Base-by-base conservation (phyloP, 202 grass and related monocot genomes). In the Eragrostis tef region DNA sequence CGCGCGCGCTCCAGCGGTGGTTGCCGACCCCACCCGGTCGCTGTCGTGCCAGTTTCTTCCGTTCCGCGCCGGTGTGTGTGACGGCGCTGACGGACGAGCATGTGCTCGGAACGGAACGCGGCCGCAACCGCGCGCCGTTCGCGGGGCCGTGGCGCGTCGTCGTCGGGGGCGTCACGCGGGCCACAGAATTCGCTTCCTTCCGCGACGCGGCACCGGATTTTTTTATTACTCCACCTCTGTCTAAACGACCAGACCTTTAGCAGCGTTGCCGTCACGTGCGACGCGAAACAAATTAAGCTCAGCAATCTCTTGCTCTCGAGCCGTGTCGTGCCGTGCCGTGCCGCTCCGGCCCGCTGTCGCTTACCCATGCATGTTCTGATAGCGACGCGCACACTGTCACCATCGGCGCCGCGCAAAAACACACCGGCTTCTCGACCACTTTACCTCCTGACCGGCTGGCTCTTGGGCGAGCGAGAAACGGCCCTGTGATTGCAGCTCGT, bases 311-410 rank as follows among this genome's bases (percentile, higher is more conserved):
- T 52, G 36, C 75, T 47, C 63, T 64, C 77, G 72, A 27, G 77
- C 82, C 41, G 49, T 50, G n/a, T n/a, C n/a, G n/a, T n/a, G n/a
- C n/a, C n/a, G n/a, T n/a, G n/a, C n/a, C n/a, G n/a, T n/a, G n/a
- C n/a, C n/a, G n/a, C n/a, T n/a, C n/a, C n/a, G n/a, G n/a, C n/a
- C n/a, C n/a, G n/a, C n/a, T n/a, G n/a, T n/a, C n/a, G n/a, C n/a
- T n/a, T n/a, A 20, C 47, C 73, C 80, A 73, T 74, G 48, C 80
- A 73, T 74, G 48, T 57, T 77, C 48, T 67, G 71, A 85, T 71
- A 60, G 51, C 65, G 78, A 89, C 52, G 71, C 39, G 31, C 49
- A 42, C 41, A n/a, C 71, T 48, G 77, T 88, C 82, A 3, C 77
- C 41, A 21, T 76, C 86, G 24, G 39, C 36, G 50, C 67, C 19